Evolutionary conservation across 2,329 filamentous ascomycete genomes (phyloP), one percentile per base, ranked within the genome.

Genomic region (Colletotrichum karsti): DNA sequence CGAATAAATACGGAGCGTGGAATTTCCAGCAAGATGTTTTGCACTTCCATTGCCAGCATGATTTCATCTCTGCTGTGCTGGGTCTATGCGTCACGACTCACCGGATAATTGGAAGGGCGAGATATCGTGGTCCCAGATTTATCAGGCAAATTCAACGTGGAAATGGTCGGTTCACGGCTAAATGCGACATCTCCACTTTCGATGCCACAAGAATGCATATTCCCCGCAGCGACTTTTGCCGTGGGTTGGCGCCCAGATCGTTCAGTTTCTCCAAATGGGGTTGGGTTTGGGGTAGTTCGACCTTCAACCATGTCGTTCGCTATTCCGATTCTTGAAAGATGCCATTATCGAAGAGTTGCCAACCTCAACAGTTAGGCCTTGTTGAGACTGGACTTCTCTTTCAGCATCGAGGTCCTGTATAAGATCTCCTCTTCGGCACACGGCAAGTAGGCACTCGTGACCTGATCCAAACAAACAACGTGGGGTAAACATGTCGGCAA

Each of bases 181-280:
- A 69, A 69, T 68, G 33, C 58, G 53, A 37, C 7, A 46, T 63
- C 63, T 69, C 67, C 67, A 67, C 63, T 68, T 66, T 35, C 20
- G 51, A 51, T 63, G 30, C 15, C 37, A 63, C 64, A 18, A 39
- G 30, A 42, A 37, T 24, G 7, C n/a, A 37, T 22, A 8, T 51
- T 56, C 63, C 67, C 67, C 67, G 67, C 67, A 63, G 46, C 54
- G 22, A 46, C 33, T 59, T 64, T 55, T 64, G 26, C 67, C 53
- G 51, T 56, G 3, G 26, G 26, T 13, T 35, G 6, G 33, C 30
- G 8, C 9, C 35, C 62, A 35, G 48, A 39, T 54, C 18, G 28
- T 41, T 12, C 15, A 28, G n/a, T 22, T 59, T 51, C 50, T 39
- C 55, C 62, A 56, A 69, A 51, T 18, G 35, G 28, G n/a, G 26